A percentile compares a stretch with the other conserved stretches of the same genome.
Evolutionary conservation across 345 rosid species (phyloP).

Genomic region (Rhodamnia argentea): DNA sequence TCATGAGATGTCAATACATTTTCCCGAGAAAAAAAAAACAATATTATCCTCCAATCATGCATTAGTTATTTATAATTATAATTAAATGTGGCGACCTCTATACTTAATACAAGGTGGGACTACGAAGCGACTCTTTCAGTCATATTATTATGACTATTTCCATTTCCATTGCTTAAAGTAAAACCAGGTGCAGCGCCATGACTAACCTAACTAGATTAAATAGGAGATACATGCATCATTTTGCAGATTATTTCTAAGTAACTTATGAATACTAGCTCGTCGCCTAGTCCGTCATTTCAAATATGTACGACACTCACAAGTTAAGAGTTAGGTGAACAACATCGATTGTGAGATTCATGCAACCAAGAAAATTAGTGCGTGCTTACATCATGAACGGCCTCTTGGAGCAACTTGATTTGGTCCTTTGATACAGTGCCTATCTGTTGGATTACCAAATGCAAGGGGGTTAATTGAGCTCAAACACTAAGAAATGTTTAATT

Average conservation of each 20-base stretch:
- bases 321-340: background rate
- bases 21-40: background rate
- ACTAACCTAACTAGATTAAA: background rate
- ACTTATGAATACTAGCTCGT: background rate
- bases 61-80: background rate
- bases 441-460: conserved; percentile 9
- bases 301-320: too few relatives aligned
- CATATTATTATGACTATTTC: background rate
- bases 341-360: background rate
- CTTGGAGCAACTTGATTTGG: conserved; percentile 30
- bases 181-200: background rate
- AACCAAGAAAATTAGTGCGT: background rate
- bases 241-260: background rate
- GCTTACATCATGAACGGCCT: conserved; percentile 49
- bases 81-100: background rate
- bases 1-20: background rate
- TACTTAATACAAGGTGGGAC: background rate
- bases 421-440: conserved; percentile 22
- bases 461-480: background rate
- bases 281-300: background rate
- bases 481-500: background rate
- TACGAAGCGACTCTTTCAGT: background rate
- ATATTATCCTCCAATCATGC: background rate
- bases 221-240: background rate
- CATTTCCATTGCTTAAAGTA: background rate